Conservation (phyloP, 495 filamentous ascomycete species). For the Penicillium daleae region DNA sequence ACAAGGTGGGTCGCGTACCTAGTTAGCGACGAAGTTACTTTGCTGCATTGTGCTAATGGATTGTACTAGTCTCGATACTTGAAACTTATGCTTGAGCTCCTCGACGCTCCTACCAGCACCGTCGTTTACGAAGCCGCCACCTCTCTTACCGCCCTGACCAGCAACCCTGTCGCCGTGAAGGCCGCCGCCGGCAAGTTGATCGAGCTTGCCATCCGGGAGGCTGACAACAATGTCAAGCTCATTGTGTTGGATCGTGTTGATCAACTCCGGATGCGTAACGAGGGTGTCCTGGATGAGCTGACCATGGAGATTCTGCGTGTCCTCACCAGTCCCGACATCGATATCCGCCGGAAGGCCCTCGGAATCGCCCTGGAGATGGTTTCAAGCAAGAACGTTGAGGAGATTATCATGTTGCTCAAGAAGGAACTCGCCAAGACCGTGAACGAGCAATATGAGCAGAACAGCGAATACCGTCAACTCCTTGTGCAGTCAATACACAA, state of each 20-base stretch:
- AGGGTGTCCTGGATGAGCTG: slow-evolving; percentile 90
- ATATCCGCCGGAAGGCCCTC: slow-evolving; percentile 92
- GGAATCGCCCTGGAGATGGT: slow-evolving; percentile 96
- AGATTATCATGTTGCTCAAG: slow-evolving; percentile 93
- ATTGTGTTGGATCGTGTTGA: slow-evolving; percentile 96
- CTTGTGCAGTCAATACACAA: slow-evolving; percentile 97
- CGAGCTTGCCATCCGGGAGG: slow-evolving; percentile 93
- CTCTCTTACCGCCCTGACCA: slow-evolving; percentile 90
- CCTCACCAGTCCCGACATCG: slow-evolving; percentile 94
- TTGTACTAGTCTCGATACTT: slow-evolving; percentile 75
- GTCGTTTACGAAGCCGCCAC: slow-evolving; percentile 99
- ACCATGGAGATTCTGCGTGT: slow-evolving; percentile 98
- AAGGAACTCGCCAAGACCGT: slow-evolving; percentile 98
- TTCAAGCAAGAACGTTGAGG: slow-evolving; percentile 97
- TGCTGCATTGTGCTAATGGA: slow-evolving; percentile 29
- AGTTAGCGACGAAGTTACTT: neutral
- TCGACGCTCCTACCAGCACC: slow-evolving; percentile 90
- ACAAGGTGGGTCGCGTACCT: slow-evolving; percentile 69
- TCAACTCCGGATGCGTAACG: slow-evolving; percentile 86
- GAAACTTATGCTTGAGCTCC: slow-evolving; percentile 92
- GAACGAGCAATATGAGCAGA: slow-evolving; percentile 98
- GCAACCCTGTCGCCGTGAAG: slow-evolving; percentile 96
- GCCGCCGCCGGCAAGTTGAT: slow-evolving; percentile 95
- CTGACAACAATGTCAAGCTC: slow-evolving; percentile 98
- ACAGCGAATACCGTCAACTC: slow-evolving; percentile 93